Base-by-base conservation (phyloP, 305 asterid species). In the Fraxinus dipetala region DNA sequence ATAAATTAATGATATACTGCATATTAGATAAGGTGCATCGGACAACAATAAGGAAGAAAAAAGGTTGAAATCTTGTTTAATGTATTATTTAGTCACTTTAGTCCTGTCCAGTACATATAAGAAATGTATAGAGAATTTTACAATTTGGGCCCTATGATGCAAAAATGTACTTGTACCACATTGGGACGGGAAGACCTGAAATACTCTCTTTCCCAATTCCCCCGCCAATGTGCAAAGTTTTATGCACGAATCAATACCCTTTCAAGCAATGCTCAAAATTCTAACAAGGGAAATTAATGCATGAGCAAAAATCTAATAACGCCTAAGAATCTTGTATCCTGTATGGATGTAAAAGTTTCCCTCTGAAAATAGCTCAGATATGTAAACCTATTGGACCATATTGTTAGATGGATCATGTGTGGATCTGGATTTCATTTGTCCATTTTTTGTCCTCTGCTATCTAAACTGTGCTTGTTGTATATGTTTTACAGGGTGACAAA, bases 401-500 rank as follows among this genome's bases (percentile, higher is more conserved):
- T 63, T 63, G 34, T 5, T 22, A 3, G 72, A 24, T 63, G 72
- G 5, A 63, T 63, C 26, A 24, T 63, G 34, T 22, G 32, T 5
- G 34, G 72, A 63, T 63, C 72, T 63, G 34, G 72, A 24, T 24
- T 63, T 63, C n/a, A 26, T 63, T 63, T 24, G 18, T 11, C 34
- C 7, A 1, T 6, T 20, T 59, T 59, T 5, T n/a, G 9, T 63
- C 16, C 5, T 10, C 14, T 3, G 11, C 5, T 63, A 63, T 63
- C 72, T 16, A 18, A 10, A 18, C 54, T 51, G 54, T 18, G 75
- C 51, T 69, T 81, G 31, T 59, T 48, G 28, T 7, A 36, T 82
- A 5, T 75, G 56, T 81, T 67, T 82, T 78, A 63, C 90, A 95
- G 98, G 99, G 98, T 72, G 99, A 95, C 93, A 92, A 85, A 87